Conservation (phyloP, 176 grass and related monocot genomes). For the Oryza brachyantha region DNA sequence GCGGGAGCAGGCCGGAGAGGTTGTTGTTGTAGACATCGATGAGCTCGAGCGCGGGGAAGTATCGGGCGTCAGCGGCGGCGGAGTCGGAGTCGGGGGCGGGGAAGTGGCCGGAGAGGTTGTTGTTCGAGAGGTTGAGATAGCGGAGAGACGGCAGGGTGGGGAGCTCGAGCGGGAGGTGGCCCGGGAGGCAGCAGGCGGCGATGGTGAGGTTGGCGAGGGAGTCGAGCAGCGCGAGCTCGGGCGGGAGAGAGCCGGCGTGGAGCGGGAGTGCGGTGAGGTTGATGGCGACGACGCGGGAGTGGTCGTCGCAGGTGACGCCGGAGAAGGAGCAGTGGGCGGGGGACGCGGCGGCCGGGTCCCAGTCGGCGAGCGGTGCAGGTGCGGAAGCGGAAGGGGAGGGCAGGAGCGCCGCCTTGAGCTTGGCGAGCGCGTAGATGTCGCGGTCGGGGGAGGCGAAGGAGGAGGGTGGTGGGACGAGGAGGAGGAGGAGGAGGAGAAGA, state of each 20-base stretch:
- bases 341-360: constrained; percentile 30
- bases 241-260: constrained; percentile 31
- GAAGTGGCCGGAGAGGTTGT: constrained; percentile 58
- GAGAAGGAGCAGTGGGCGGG: constrained; percentile 58
- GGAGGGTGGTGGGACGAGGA: neutral
- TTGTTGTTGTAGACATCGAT: constrained; percentile 90
- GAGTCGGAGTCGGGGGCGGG: neutral
- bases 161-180: constrained; percentile 31
- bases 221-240: constrained; percentile 49
- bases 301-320: constrained; percentile 49
- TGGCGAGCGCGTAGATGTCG: constrained; percentile 43
- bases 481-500: neutral
- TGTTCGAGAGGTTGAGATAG: constrained; percentile 81
- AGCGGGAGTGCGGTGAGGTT: constrained; percentile 51
- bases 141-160: constrained; percentile 40
- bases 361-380: constrained; percentile 57
- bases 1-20: constrained; percentile 59
- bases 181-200: constrained; percentile 40
- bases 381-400: neutral
- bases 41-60: constrained; percentile 51
- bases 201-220: constrained; percentile 65
- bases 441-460: constrained; percentile 31
- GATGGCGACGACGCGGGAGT: constrained; percentile 52
- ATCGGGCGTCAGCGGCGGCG: too few relatives aligned
- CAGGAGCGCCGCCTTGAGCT: constrained; percentile 42